These are phyloP conservation scores for Senecio squalidus DNA, from an alignment of 140 eudicot genomes.

Conservation along the genomic window DNA sequence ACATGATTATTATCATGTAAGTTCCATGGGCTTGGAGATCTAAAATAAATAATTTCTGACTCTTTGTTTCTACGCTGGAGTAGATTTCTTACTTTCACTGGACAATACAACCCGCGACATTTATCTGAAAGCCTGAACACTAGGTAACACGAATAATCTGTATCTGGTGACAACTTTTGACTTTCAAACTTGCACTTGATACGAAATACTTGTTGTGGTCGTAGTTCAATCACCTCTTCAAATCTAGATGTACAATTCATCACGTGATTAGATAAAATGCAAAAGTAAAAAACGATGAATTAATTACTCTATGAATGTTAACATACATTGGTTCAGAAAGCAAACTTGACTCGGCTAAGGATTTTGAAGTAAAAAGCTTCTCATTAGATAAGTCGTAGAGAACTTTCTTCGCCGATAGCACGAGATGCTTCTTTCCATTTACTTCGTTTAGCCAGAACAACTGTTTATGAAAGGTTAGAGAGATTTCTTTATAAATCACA, in stretches of 20 bases:
- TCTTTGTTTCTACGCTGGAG: background rate
- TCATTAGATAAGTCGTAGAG: background rate
- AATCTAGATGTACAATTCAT: background rate
- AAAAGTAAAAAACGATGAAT: too few species aligned
- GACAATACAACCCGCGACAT: background rate
- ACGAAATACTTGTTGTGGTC: background rate
- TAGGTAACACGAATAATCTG: background rate
- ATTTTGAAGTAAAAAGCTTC: background rate
- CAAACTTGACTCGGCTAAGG: background rate
- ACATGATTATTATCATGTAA: background rate
- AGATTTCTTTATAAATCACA: background rate
- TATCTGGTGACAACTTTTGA: background rate
- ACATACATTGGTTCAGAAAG: too few species aligned
- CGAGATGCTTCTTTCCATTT: background rate
- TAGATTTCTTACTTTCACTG: background rate
- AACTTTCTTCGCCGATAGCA: constrained; percentile 4
- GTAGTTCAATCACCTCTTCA: constrained; percentile 8
- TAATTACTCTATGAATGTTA: too few species aligned
- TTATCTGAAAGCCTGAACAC: constrained; percentile 6
- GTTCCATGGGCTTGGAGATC: background rate
- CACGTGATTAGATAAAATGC: background rate
- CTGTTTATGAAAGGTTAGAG: background rate
- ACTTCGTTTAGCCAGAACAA: background rate
- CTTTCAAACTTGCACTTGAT: background rate
- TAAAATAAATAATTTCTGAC: background rate